These are phyloP conservation scores for Tetrahymena thermophila DNA, from an alignment of 73 alveolate species.

Conservation along the genomic window DNA sequence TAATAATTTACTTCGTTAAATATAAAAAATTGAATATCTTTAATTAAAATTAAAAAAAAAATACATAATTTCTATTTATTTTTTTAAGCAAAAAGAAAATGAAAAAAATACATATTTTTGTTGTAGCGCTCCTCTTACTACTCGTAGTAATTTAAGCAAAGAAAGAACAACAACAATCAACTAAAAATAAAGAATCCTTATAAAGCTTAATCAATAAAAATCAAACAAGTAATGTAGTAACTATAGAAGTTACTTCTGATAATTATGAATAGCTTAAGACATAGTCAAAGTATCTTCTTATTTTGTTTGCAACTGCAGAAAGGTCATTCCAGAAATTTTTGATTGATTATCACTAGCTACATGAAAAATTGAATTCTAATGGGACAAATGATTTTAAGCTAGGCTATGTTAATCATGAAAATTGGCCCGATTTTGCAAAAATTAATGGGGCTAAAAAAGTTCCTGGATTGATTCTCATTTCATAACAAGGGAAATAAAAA, in stretches of 20 bases:
- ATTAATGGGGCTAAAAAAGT: not conserved
- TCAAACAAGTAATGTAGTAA: not conserved
- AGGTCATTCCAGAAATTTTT: not conserved
- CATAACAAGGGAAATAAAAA: not conserved
- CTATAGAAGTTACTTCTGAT: not conserved
- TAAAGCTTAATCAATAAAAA: not conserved
- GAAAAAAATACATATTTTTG: not conserved
- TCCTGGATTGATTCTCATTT: not conserved
- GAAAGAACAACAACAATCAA: not conserved
- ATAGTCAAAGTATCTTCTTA: not conserved
- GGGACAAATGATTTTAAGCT: not conserved
- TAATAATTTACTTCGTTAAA: too few relatives aligned
- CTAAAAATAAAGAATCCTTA: not conserved
- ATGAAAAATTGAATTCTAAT: not conserved
- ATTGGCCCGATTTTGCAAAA: not conserved
- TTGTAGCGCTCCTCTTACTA: too few relatives aligned
- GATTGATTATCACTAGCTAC: not conserved
- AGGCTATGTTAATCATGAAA: not conserved
- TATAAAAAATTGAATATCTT: too few relatives aligned
- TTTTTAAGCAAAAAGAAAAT: not conserved
- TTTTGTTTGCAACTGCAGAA: not conserved
- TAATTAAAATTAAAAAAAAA: too few relatives aligned
- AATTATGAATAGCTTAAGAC: not conserved
- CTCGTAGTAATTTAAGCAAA: not conserved
- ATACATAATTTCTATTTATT: too few relatives aligned